Evolutionary conservation across 2,329 filamentous ascomycete species (phyloP), one percentile per base, ranked within the genome.

Genomic region (Berkeleyomyces rouxiae): DNA sequence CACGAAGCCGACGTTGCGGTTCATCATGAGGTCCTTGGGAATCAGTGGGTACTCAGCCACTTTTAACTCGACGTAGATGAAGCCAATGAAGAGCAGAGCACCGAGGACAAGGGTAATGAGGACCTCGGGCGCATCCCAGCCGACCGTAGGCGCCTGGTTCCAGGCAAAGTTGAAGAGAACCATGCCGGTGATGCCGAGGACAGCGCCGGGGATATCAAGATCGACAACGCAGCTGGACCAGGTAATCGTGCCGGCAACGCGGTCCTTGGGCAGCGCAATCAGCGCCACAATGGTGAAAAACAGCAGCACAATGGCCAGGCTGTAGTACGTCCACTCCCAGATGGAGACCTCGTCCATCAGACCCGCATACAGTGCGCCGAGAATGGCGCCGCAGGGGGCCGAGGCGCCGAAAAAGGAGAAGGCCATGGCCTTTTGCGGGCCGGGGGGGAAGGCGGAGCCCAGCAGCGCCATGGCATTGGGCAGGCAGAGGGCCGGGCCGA

Each of bases 151-250:
- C 0, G 80, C 83, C 68, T 87, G 82, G 64, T 84, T 86, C 81
- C 82, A 86, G 0, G 83, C 80, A 67, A 87, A 81, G 69, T 85
- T 86, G 71, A 87, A 77, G 16, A 87, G 73, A 0, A 85, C 74
- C 33, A 87, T 72, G 0, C 78, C 78, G 0, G 74, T 72, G 16
- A 86, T 75, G 1, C 83, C 83, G 0, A 72, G 67, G 0, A 72
- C 40, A 0, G 72, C 73, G 0, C 75, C 76, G 0, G 70, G 70
- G 6, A 77, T 63, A 46, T 79, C 77, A 3, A 78, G 55, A 33
- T 66, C 63, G 33, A n/a, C 23, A 10, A 61, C 40, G 16, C 49
- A 13, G 47, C 49, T 53, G 6, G 43, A 33, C 10, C 42, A 33
- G 33, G 61, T 63, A 23, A 47, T 51, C 11, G 44, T 39, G 31